Base-by-base conservation (phyloP, 306 rosid genomes). In the Acacia melanoxylon region DNA sequence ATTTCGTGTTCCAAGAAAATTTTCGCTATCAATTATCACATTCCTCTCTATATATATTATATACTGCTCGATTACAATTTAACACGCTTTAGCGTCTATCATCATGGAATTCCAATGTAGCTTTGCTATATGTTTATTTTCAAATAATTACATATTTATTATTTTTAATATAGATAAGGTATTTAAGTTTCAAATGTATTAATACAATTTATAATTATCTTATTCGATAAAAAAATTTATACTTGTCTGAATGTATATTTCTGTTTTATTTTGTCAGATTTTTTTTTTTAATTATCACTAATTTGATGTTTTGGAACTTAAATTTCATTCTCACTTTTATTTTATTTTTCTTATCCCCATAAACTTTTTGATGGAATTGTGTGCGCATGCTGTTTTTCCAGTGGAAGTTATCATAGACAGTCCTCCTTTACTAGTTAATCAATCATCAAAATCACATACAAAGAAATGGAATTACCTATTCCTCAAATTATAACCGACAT, bases 351-450 rank as follows among this genome's bases (percentile, higher is more conserved):
- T 58, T 46, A 46, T 80, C 73, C 78, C 83, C 61, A 44, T 0
- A 35, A 68, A 16, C 72, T 81, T 81, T 71, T 72, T 49, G 22
- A 51, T 59, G 42, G 61, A n/a, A n/a, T 44, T 58, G 42, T 40
- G 59, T 10, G 49, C 51, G 52, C 56, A 22, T 46, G 68, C 87
- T 40, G 54, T 68, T 48, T 80, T 76, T 61, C 80, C 75, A 59
- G 68, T 76, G 61, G 80, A 76, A 80, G 82, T n/a, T 42, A 22
- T 13, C 62, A 79, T 75, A 75, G 81, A 35, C 35, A 13, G 68
- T 80, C 29, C 9, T 62, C 25, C 81, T 84, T 80, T 75, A 51
- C 37, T 25, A 6, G 42, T 14, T 72, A 13, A 42, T 22, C 27
- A 70, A 42, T 44, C 42, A 63, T 77, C 51, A 71, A 59, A 44